Evolutionary conservation across 75 land plant genomes (phyloP), one percentile per base, ranked within the genome.

Genomic region (Isoetes taiwanensis): DNA sequence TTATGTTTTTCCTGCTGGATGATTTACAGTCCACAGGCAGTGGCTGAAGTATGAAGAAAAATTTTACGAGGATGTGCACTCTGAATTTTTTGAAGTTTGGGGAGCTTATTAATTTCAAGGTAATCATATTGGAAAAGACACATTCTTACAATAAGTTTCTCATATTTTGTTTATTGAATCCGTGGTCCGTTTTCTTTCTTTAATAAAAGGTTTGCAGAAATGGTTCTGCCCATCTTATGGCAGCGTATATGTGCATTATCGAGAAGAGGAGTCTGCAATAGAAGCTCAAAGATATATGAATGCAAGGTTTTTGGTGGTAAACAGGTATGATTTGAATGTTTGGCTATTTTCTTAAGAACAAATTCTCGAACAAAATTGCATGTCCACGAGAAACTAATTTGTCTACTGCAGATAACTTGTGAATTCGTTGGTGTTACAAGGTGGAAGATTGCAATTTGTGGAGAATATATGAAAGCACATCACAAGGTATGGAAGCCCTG

Each of bases 51-150:
- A 76, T 77, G 85, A 84, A 68, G 98, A 93, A 41, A n/a, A n/a
- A n/a, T 93, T 93, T 61, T 93, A 88, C 72, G 98, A 88, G 35
- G 98, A 93, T 77, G 98, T 93, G 3, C 98, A 93, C 58, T 76
- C 88, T 32, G 98, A 93, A 55, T 93, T 93, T n/a, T 61, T 52
- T 88, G 70, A 90, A 88, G 72, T 88, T 64, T 75, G 98, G 98
- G 10, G 90, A 88, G 66, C 70, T 93, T 66, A 72, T 88, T 11
- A 93, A 88, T 72, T 93, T 93, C 63, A 93, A 93, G 98, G 98
- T 93, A 63, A 28, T 1, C 23, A 54, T 10, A 8, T 55, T n/a
- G n/a, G n/a, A n/a, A n/a, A n/a, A n/a, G n/a, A n/a, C n/a, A n/a
- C n/a, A n/a, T n/a, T n/a, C n/a, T n/a, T n/a, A n/a, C n/a, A n/a